These are phyloP conservation scores for Exophiala xenobiotica DNA, from an alignment of 2,329 filamentous ascomycete genomes.

Conservation along the genomic window DNA sequence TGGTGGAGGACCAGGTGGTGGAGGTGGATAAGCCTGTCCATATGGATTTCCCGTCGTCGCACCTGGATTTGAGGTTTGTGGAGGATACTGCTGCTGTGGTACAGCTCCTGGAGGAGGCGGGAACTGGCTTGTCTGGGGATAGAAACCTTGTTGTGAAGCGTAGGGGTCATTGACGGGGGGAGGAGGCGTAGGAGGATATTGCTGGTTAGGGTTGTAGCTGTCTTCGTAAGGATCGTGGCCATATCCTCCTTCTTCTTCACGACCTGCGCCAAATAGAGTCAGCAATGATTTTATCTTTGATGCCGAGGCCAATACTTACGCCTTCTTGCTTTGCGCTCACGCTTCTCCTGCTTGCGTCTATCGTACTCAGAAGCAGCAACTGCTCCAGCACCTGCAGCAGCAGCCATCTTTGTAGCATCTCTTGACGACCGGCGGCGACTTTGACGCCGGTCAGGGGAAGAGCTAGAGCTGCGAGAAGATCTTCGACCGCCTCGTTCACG, in stretches of 20 bases:
- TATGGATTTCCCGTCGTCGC: slow-evolving; percentile 25
- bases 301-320: slow-evolving; percentile 27
- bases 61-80: slow-evolving; percentile 22
- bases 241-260: slow-evolving; percentile 23
- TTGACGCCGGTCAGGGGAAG: slow-evolving; percentile 38
- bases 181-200: slow-evolving; percentile 40
- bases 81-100: slow-evolving; percentile 23
- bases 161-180: slow-evolving; percentile 32
- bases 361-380: slow-evolving; percentile 58
- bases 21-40: slow-evolving; percentile 40
- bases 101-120: slow-evolving; percentile 42
- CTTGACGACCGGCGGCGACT: slow-evolving; percentile 42
- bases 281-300: slow-evolving; percentile 2
- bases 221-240: slow-evolving; percentile 42
- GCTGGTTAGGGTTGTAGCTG: slow-evolving; percentile 39
- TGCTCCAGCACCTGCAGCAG: slow-evolving; percentile 58
- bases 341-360: slow-evolving; percentile 57
- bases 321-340: slow-evolving; percentile 46
- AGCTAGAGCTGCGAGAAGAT: slow-evolving; percentile 34
- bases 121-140: slow-evolving; percentile 42
- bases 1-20: slow-evolving; percentile 38
- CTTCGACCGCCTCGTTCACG: slow-evolving; percentile 36
- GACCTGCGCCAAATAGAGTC: slow-evolving; percentile 17
- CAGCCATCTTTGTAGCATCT: slow-evolving; percentile 53
- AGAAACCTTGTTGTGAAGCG: slow-evolving; percentile 39